Evolutionary conservation across 202 grass and related monocot species (phyloP).

Genomic region (Cymbopogon flexuosus): DNA sequence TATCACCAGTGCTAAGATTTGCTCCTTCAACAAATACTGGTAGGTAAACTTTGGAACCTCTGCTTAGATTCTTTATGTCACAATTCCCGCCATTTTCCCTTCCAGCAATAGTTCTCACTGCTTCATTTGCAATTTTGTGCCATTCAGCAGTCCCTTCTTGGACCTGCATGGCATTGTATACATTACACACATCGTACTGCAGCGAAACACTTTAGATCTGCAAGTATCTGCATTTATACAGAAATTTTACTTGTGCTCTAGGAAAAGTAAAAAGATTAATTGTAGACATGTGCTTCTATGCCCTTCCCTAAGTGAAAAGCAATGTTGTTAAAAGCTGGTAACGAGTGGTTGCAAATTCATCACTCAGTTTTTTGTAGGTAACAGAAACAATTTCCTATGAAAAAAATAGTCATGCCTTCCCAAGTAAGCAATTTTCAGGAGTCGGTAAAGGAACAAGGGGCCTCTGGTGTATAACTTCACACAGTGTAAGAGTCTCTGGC

Average conservation of each 20-base stretch:
- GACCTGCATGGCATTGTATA: conserved; percentile 40
- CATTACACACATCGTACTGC: neutral
- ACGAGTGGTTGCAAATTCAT: neutral
- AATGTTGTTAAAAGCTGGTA: neutral
- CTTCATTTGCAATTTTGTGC: conserved; percentile 75
- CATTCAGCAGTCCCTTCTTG: conserved; percentile 61
- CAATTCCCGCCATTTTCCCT: conserved; percentile 96
- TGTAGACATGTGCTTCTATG: neutral
- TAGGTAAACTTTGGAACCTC: conserved; percentile 91
- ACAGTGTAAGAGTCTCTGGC: conserved; percentile 52
- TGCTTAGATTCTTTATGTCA: conserved; percentile 95
- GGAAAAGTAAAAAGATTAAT: neutral
- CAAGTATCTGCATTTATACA: neutral
- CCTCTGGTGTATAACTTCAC: conserved; percentile 71
- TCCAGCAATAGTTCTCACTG: conserved; percentile 84
- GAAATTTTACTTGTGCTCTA: neutral
- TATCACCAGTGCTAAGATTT: conserved; percentile 90
- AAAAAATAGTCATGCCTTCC: conserved; percentile 43
- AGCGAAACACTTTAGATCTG: neutral
- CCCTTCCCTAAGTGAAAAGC: neutral
- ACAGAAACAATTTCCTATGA: neutral
- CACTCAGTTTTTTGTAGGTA: neutral
- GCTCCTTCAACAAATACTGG: conserved; percentile 91
- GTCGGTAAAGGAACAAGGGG: conserved; percentile 67
- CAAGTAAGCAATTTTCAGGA: conserved; percentile 62